Conservation (phyloP, 148 eudicot species). For the Rhododendron mucronatum region DNA sequence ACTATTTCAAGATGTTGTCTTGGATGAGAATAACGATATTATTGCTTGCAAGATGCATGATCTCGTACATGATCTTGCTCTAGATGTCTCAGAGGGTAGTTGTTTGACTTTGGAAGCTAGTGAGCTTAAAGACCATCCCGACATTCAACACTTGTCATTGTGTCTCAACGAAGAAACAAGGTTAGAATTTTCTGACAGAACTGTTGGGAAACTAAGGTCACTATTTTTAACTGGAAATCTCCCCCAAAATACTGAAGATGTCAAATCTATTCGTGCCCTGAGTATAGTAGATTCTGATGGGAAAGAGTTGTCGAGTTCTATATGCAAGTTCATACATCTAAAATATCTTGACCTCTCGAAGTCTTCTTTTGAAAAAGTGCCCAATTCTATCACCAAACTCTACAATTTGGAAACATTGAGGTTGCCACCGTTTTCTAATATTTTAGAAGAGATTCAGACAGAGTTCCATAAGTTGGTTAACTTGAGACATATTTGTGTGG, state of each 20-base stretch:
- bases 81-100: neutral
- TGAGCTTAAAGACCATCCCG: neutral
- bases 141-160: neutral
- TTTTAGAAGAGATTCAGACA: neutral
- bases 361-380: too few relatives aligned
- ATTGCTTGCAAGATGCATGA: neutral
- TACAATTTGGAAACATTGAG: too few relatives aligned
- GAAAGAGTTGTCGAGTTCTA: too few relatives aligned
- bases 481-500: slow-evolving; percentile 6
- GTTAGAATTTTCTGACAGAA: neutral
- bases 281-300: neutral
- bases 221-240: neutral
- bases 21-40: neutral
- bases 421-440: too few relatives aligned
- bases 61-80: neutral
- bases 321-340: too few relatives aligned
- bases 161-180: neutral
- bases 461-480: neutral
- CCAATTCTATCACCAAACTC: too few relatives aligned
- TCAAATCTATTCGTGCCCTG: neutral
- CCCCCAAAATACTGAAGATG: neutral
- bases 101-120: neutral
- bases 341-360: too few relatives aligned
- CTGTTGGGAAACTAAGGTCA: neutral
- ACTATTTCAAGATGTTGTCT: neutral